These are phyloP conservation scores for Candida montana DNA, from an alignment of 805 yeast species.

Conservation along the genomic window DNA sequence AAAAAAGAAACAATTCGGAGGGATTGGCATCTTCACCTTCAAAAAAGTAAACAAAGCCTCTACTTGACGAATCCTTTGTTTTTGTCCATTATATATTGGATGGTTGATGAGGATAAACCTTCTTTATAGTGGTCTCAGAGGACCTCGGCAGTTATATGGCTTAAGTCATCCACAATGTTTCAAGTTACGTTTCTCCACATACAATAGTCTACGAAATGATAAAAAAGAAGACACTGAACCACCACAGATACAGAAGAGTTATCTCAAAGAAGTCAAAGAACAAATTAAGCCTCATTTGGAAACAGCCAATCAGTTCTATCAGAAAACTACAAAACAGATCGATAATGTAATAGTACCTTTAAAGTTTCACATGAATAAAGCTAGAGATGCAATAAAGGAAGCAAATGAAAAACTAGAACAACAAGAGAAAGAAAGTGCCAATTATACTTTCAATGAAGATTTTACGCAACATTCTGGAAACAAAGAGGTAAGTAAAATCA, in stretches of 20 bases:
- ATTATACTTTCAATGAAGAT: conserved; percentile 33
- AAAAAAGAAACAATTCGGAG: background rate
- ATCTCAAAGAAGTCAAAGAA: conserved; percentile 12
- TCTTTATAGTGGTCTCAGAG: background rate
- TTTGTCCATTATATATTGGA: no score
- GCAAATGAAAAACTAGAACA: conserved; percentile 33
- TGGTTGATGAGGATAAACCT: background rate
- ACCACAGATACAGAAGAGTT: background rate
- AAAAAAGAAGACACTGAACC: background rate
- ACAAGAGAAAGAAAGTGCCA: conserved; percentile 32
- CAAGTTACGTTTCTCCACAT: background rate
- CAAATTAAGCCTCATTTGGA: conserved; percentile 20
- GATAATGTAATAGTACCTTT: conserved; percentile 11
- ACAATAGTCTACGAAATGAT: background rate
- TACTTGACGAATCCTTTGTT: no score
- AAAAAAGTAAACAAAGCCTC: no score
- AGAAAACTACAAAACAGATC: conserved; percentile 12
- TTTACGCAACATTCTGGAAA: conserved; percentile 11
- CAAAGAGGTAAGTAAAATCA: conserved; percentile 22
- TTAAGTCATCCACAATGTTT: background rate
- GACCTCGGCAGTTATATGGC: no score
- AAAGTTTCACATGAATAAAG: conserved; percentile 22
- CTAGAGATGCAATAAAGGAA: conserved; percentile 30
- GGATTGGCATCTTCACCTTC: background rate
- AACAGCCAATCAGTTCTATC: conserved; percentile 14